Conservation (phyloP, 176 grass and related monocot species). For the Urochloa ruziziensis region DNA sequence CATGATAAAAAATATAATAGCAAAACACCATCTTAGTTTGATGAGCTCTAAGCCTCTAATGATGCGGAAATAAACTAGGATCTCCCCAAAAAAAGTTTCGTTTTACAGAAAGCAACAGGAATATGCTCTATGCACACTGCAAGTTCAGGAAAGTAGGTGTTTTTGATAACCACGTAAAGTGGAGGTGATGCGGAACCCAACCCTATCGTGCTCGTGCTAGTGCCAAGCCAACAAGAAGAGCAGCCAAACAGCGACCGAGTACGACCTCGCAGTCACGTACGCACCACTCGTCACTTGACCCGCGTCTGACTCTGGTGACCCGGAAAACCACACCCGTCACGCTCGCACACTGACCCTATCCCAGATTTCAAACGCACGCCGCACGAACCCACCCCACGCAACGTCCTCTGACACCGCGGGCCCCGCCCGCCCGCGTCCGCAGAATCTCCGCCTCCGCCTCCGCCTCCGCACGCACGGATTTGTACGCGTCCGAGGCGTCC, state of each 20-base stretch:
- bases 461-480: slow-evolving; percentile 36
- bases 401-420: slow-evolving; percentile 39
- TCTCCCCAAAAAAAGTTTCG: neutral
- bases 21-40: too few relatives aligned
- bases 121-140: neutral
- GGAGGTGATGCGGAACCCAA: neutral
- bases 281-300: neutral
- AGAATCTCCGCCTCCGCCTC: slow-evolving; percentile 33
- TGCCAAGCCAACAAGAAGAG: neutral
- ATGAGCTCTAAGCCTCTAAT: too few relatives aligned
- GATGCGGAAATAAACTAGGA: neutral
- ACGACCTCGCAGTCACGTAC: neutral
- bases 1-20: too few relatives aligned
- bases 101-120: neutral
- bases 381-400: slow-evolving; percentile 1
- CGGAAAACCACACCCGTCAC: slow-evolving; percentile 10
- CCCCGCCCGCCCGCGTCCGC: slow-evolving; percentile 29
- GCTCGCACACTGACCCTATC: neutral
- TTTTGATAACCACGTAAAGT: neutral
- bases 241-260: neutral
- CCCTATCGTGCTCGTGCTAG: too few relatives aligned
- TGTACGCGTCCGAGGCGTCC: slow-evolving; percentile 21
- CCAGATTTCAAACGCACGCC: slow-evolving; percentile 40
- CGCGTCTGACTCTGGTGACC: neutral
- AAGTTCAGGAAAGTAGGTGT: neutral